These are phyloP conservation scores for Dactylellina haptotyla DNA, from an alignment of 2,329 filamentous ascomycete genomes.

Conservation along the genomic window DNA sequence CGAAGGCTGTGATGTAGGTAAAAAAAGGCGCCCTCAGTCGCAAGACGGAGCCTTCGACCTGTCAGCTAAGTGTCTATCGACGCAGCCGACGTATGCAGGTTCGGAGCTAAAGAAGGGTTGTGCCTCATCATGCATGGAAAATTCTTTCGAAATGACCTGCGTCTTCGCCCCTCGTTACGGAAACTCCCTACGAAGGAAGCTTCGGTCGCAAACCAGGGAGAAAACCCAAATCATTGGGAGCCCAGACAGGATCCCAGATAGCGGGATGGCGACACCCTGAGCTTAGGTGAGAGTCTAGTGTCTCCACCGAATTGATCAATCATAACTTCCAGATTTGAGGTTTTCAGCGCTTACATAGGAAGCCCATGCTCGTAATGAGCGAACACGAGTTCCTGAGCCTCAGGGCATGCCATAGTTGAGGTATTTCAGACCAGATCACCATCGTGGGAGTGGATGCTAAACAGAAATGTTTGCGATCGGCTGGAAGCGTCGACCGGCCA, in stretches of 20 bases:
- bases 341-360: not conserved
- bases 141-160: constrained; percentile 5
- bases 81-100: constrained; percentile 15
- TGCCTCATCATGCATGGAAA: constrained; percentile 19
- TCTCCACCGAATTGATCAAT: not conserved
- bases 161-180: constrained; percentile 4
- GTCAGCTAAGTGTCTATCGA: not conserved
- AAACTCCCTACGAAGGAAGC: constrained; percentile 13
- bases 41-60: constrained; percentile 9
- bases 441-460: not conserved
- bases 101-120: not conserved
- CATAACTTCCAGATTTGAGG: constrained; percentile 32
- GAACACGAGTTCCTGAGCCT: not conserved
- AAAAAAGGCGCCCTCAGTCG: not conserved
- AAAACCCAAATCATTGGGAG: constrained; percentile 11
- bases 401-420: not conserved
- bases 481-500: constrained; percentile 8
- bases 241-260: constrained; percentile 2
- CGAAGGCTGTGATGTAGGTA: not conserved
- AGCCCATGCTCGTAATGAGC: not conserved
- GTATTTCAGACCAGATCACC: not conserved
- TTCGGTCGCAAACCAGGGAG: not conserved
- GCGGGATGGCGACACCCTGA: constrained; percentile 42
- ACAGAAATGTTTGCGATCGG: not conserved
- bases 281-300: constrained; percentile 1